Percentiles rank a stretch among this genome's conserved stretches.
Conservation (phyloP, 345 rosid genomes). For the Ricinus communis region DNA sequence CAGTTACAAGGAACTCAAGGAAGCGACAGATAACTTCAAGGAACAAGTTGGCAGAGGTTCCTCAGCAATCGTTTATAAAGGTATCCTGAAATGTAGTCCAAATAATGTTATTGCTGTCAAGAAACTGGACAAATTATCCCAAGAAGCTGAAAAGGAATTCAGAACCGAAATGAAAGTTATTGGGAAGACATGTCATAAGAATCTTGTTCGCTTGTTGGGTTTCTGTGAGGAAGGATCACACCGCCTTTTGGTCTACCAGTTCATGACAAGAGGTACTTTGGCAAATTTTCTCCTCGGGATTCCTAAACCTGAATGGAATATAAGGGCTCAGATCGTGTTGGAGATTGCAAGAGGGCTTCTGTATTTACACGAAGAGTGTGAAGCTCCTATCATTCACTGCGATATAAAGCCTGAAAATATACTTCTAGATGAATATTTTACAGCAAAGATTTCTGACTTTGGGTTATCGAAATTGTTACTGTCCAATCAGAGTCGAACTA, state of each 20-base stretch:
- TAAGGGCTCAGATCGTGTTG: constrained; percentile 12
- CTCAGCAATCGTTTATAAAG: constrained; percentile 37
- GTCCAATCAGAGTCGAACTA: constrained; percentile 10
- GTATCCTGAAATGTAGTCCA: constrained; percentile 15
- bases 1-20: constrained; percentile 20
- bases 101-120: constrained; percentile 24
- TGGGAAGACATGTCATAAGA: constrained; percentile 23
- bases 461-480: constrained; percentile 16
- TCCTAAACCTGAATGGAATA: constrained; percentile 1
- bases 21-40: constrained; percentile 29
- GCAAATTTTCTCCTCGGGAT: constrained; percentile 2
- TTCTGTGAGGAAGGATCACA: constrained; percentile 16
- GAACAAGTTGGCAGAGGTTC: constrained; percentile 40
- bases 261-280: constrained; percentile 14
- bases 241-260: constrained; percentile 15
- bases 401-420: constrained; percentile 27
- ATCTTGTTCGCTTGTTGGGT: constrained; percentile 22
- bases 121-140: constrained; percentile 25
- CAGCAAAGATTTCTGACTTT: constrained; percentile 20
- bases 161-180: constrained; percentile 32
- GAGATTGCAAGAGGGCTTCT: constrained; percentile 19
- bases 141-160: constrained; percentile 29
- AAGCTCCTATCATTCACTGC: constrained; percentile 20
- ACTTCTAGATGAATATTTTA: constrained; percentile 9
- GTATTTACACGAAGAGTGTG: constrained; percentile 20